phyloP scores from a whole-genome alignment of 139 green algal species.

The Mychonastes homosphaera region DNA sequence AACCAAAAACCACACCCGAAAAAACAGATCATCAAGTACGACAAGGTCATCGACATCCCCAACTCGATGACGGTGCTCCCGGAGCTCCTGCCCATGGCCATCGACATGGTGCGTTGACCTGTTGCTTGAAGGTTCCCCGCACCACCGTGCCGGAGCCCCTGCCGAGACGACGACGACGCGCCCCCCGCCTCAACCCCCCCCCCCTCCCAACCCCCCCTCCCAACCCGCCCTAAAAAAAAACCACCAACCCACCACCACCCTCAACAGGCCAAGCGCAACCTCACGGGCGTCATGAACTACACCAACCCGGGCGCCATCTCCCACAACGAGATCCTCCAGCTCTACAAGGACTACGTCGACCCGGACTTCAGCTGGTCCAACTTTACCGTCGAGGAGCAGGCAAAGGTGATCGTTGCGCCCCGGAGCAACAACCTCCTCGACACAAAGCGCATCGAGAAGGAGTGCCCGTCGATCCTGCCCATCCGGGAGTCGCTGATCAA shows the following conservation, averaged over 20 bases:
- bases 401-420: slow-evolving; percentile 93
- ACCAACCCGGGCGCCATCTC: slow-evolving; percentile 93
- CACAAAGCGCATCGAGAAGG: slow-evolving; percentile 68
- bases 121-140: too few relatives aligned
- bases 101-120: slow-evolving; percentile 87
- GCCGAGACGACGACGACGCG: too few relatives aligned
- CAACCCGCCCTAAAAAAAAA: too few relatives aligned
- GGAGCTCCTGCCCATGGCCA: slow-evolving; percentile 82
- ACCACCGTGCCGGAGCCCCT: too few relatives aligned
- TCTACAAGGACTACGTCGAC: slow-evolving; percentile 95
- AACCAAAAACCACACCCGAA: background rate
- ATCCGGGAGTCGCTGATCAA: slow-evolving; percentile 92
- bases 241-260: background rate
- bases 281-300: slow-evolving; percentile 97
- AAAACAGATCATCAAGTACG: slow-evolving; percentile 92
- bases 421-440: slow-evolving; percentile 95
- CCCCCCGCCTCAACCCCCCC: too few relatives aligned
- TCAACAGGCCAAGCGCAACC: slow-evolving; percentile 56
- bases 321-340: slow-evolving; percentile 90
- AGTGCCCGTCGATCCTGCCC: slow-evolving; percentile 81
- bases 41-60: slow-evolving; percentile 86
- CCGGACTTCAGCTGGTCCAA: slow-evolving; percentile 87
- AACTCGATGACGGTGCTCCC: slow-evolving; percentile 97
- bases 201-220: too few relatives aligned
- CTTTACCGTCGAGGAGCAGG: slow-evolving; percentile 92